Base-by-base conservation (phyloP, 2,329 filamentous ascomycete genomes). In the Cercospora sesami region DNA sequence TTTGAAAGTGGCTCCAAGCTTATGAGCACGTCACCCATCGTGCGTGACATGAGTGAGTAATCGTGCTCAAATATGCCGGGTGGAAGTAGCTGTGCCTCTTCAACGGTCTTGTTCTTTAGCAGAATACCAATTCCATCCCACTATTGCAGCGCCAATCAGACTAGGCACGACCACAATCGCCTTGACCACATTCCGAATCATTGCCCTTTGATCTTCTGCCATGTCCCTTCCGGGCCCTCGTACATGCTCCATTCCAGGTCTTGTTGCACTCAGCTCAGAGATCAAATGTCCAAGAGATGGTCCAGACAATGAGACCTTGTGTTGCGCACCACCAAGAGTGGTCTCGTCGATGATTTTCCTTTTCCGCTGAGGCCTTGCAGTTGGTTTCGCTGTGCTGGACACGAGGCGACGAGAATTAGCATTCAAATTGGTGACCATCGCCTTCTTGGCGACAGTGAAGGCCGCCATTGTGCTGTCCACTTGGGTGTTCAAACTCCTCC, bases 221-320 rank as follows among this genome's bases (percentile, higher is more conserved):
- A 76, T 75, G 2, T 74, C 74, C 33, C 72, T 68, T 7, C 73
- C 74, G 30, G 72, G 69, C 18, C 69, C 55, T 21, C 75, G 68
- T 8, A 72, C 45, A n/a, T 65, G 48, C 66, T 74, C 74, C 74
- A 75, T 76, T 3, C 73, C 74, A 26, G 73, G 71, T 57, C 71
- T 69, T n/a, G 74, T 75, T 14, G 73, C 72, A 42, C 73, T 74
- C 59, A 76, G 69, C 33, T 76, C 75, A 5, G 75, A 73, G 36
- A 76, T 68, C 6, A 76, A 57, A 58, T 76, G 74, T 7, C 73
- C 75, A 5, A 76, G 66, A 9, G 75, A 76, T 1, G 74, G 68
- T 33, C 74, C 73, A 21, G 72, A 73, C 12, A 76, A 62, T 1
- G 74, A 76, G 5, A 75, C 73, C 59, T 73, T 73, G 68, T 76